Conservation (phyloP, 306 rosid species). For the Castanea crenata region DNA sequence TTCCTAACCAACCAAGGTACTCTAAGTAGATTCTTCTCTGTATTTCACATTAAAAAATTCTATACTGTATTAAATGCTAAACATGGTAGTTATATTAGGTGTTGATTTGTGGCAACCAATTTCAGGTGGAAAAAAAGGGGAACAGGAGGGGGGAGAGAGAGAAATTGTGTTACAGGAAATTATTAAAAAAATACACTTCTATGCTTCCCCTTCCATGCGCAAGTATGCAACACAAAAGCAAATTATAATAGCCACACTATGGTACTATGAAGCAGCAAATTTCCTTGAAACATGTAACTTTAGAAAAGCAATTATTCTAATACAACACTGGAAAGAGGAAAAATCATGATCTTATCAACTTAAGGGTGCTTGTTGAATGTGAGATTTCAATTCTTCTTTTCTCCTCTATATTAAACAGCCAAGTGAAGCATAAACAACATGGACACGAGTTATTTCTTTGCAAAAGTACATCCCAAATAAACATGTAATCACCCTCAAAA, state of each 20-base stretch:
- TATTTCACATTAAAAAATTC: background rate
- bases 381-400: background rate
- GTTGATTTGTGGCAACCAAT: too few relatives aligned
- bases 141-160: too few relatives aligned
- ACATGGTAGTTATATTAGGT: too few relatives aligned
- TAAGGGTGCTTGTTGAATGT: background rate
- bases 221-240: background rate
- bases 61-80: background rate
- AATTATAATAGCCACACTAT: background rate
- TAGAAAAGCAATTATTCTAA: too few relatives aligned
- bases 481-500: slow-evolving; percentile 9
- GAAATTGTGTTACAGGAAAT: too few relatives aligned
- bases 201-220: background rate
- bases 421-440: background rate
- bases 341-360: background rate
- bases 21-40: background rate
- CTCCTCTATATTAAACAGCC: background rate
- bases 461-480: background rate
- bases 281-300: too few relatives aligned
- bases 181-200: background rate
- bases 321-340: too few relatives aligned
- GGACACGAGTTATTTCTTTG: background rate
- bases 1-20: background rate
- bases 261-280: background rate
- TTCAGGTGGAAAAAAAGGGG: too few relatives aligned